Evolutionary conservation across 1,139 yeast species (phyloP).

Genomic region (Debaryomyces sp.): DNA sequence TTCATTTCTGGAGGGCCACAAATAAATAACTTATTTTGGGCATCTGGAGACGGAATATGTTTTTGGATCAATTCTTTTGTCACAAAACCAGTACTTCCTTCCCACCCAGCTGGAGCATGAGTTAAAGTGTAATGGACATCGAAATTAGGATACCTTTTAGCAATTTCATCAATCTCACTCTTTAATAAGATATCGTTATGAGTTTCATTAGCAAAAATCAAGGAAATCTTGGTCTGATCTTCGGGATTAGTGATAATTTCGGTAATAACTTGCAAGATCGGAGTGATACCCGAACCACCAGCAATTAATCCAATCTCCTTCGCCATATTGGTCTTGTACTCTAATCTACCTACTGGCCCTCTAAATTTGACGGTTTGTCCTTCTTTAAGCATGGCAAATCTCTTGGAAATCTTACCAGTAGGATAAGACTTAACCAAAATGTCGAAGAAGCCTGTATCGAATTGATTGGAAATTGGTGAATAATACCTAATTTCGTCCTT

Average conservation of each 20-base stretch:
- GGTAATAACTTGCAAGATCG: constrained; percentile 69
- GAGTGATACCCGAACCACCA: constrained; percentile 86
- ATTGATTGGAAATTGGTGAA: constrained; percentile 72
- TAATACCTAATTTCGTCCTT: constrained; percentile 68
- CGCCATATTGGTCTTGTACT: constrained; percentile 61
- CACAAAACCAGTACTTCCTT: constrained; percentile 61
- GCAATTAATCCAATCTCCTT: constrained; percentile 69
- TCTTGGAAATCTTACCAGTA: constrained; percentile 66
- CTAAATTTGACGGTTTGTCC: constrained; percentile 71
- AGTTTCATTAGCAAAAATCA: constrained; percentile 72
- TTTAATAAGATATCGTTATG: constrained; percentile 71
- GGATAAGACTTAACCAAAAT: constrained; percentile 73
- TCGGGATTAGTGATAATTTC: constrained; percentile 67
- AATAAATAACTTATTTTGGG: constrained; percentile 57
- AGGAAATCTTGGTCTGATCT: constrained; percentile 59
- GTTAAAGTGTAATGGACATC: constrained; percentile 46
- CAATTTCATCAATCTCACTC: constrained; percentile 69
- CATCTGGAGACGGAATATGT: constrained; percentile 52
- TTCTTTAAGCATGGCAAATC: constrained; percentile 61
- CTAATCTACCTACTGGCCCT: constrained; percentile 78
- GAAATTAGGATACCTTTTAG: constrained; percentile 62
- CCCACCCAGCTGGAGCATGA: constrained; percentile 47
- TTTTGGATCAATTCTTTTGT: constrained; percentile 56
- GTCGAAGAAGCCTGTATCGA: constrained; percentile 73
- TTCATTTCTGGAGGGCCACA: constrained; percentile 84